Evolutionary conservation across 176 grass and related monocot species (phyloP).

Genomic region (Eleusine indica): DNA sequence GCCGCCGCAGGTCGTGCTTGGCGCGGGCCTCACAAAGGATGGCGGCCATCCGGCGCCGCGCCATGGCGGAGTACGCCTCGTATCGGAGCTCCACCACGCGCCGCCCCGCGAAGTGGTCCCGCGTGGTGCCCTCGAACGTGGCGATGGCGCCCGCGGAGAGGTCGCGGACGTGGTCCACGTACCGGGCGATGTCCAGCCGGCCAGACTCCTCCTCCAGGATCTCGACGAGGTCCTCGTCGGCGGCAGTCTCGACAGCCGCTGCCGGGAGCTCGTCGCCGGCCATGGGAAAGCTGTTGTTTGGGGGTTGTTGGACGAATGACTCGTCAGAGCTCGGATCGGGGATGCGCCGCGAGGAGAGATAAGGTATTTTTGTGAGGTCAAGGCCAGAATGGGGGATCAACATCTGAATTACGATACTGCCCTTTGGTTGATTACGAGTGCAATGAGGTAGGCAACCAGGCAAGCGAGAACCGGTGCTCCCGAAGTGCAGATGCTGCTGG

Average conservation of each 20-base stretch:
- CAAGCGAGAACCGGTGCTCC: too few species aligned
- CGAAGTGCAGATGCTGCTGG: too few species aligned
- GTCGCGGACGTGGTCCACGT: slow-evolving; percentile 83
- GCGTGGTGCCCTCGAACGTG: slow-evolving; percentile 90
- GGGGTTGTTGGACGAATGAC: neutral
- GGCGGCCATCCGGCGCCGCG: slow-evolving; percentile 54
- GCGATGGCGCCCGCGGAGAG: slow-evolving; percentile 84
- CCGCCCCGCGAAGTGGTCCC: slow-evolving; percentile 77
- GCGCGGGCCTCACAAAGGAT: slow-evolving; percentile 62
- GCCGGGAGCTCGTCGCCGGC: slow-evolving; percentile 16
- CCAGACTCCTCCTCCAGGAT: slow-evolving; percentile 61
- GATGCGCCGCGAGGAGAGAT: slow-evolving; percentile 33
- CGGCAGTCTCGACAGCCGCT: neutral
- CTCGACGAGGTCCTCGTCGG: slow-evolving; percentile 59
- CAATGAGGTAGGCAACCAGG: neutral
- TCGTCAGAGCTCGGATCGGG: slow-evolving; percentile 27
- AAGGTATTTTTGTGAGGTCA: slow-evolving; percentile 27
- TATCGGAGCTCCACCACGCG: slow-evolving; percentile 88
- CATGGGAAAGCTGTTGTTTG: slow-evolving; percentile 28
- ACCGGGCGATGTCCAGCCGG: slow-evolving; percentile 56
- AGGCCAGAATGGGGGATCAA: neutral
- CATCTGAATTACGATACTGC: slow-evolving; percentile 24
- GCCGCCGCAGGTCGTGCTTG: slow-evolving; percentile 51
- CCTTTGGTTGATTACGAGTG: neutral
- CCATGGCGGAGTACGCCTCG: slow-evolving; percentile 90